Base-by-base conservation (phyloP, 2,329 filamentous ascomycete species). In the Trichoderma cornu-damae region DNA sequence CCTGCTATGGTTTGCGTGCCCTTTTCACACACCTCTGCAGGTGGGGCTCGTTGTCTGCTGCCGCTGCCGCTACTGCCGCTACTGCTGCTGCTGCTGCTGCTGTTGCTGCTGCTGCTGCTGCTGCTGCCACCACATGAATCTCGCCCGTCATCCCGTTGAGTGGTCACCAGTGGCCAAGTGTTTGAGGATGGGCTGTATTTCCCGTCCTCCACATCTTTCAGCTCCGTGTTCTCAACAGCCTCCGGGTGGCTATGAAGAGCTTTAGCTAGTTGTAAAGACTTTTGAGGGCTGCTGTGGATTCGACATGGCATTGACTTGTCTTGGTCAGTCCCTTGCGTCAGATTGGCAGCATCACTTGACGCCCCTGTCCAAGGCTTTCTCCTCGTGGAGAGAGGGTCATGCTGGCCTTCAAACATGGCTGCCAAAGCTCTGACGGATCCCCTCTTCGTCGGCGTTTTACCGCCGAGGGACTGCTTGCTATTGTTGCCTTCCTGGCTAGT, bases 391-490 rank as follows among this genome's bases (percentile, higher is more conserved):
- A 42, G 34, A 22, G 51, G 28, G 3, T 59, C 57, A 20, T 62
- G 59, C 12, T 64, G 63, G 6, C 63, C 73, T 60, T 83, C 77
- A 64, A 81, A 81, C 64, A 75, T 72, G 34, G 79, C 79, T 3
- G 79, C 75, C 71, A 83, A 80, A 2, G 77, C 77, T 61, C 69
- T 78, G 11, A 81, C 79, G 3, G 70, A 66, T 18, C 66, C 64
- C 59, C 56, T 61, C 20, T 68, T 75, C 22, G 55, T 66, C 4
- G 64, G 57, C 1, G 60, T 60, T 6, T 61, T 62, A 2, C 61
- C 58, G 34, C 64, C 49, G 12, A 37, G 6, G 0, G 30, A 37
- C 37, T 43, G 9, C 11, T 50, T 48, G 32, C 37, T 20, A 5
- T 30, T 11, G 16, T 34, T 35, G 5, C 30, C 37, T 16, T 42